Percentiles rank a stretch among this genome's conserved stretches.
Conservation (phyloP, 2,329 filamentous ascomycete species). For the Xylaria hypoxylon region DNA sequence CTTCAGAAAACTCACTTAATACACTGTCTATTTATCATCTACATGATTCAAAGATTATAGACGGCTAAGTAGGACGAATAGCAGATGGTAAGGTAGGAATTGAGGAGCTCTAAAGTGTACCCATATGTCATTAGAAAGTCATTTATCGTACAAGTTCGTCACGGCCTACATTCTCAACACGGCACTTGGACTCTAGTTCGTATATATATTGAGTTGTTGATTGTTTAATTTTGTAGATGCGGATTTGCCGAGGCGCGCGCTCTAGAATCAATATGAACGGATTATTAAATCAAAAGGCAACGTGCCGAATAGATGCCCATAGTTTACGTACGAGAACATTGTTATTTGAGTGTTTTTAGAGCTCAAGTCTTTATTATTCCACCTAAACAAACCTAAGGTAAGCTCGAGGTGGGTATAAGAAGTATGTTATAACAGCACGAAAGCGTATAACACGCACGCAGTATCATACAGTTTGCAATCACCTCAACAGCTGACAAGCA, state of each 20-base stretch:
- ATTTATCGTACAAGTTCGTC: background rate
- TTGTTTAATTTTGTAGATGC: too few species aligned
- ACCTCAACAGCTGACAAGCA: slow-evolving; percentile 9
- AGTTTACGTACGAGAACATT: background rate
- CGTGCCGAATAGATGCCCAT: too few species aligned
- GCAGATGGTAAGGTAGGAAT: background rate
- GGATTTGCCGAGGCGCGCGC: too few species aligned
- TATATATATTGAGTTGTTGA: background rate
- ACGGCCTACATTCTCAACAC: background rate
- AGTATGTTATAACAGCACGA: slow-evolving; percentile 11
- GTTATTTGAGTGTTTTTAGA: background rate
- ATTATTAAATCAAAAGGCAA: background rate
- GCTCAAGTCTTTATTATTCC: slow-evolving; percentile 9
- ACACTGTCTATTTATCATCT: background rate
- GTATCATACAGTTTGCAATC: slow-evolving; percentile 26
- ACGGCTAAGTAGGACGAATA: background rate
- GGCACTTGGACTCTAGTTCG: background rate
- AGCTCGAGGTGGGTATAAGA: slow-evolving; percentile 2
- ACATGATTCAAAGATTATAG: background rate
- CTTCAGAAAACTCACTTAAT: too few species aligned
- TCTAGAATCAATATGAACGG: background rate
- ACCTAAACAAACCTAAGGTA: slow-evolving; percentile 11
- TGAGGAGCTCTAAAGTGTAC: background rate
- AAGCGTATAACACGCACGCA: slow-evolving; percentile 6
- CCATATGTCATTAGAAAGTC: background rate